Evolutionary conservation across 495 filamentous ascomycete genomes (phyloP).

Genomic region (Pyrenula aspistea): DNA sequence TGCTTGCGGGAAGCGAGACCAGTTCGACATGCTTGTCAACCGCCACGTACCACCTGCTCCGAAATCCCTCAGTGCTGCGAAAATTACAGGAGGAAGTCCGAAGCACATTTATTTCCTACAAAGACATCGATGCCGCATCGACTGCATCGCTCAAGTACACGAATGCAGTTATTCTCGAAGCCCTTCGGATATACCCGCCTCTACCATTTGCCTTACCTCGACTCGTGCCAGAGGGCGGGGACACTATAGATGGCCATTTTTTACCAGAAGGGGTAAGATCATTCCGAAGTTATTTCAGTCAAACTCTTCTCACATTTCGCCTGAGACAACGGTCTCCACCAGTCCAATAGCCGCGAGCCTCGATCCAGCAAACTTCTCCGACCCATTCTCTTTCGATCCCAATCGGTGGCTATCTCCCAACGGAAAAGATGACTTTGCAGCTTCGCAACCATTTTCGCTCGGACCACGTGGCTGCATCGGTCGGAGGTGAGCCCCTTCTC

Average conservation of each 20-base stretch:
- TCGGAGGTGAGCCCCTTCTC: slow-evolving; percentile 13
- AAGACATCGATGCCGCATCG: slow-evolving; percentile 7
- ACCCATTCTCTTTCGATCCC: slow-evolving; percentile 9
- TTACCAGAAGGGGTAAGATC: slow-evolving; percentile 12
- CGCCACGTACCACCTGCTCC: neutral
- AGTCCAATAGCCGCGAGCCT: slow-evolving; percentile 7
- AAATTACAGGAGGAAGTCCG: neutral
- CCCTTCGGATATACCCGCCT: slow-evolving; percentile 44
- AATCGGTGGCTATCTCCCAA: slow-evolving; percentile 8
- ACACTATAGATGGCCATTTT: slow-evolving; percentile 6
- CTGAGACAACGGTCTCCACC: slow-evolving; percentile 6
- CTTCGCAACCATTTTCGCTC: slow-evolving; percentile 10
- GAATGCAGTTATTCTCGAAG: slow-evolving; percentile 42
- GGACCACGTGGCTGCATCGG: slow-evolving; percentile 17
- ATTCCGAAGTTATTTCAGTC: neutral
- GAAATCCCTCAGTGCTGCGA: neutral
- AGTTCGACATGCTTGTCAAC: neutral
- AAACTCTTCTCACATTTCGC: neutral
- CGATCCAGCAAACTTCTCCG: slow-evolving; percentile 8
- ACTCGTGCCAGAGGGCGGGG: slow-evolving; percentile 20
- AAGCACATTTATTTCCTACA: neutral
- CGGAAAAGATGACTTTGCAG: slow-evolving; percentile 4
- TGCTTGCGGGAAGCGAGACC: neutral
- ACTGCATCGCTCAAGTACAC: slow-evolving; percentile 24
- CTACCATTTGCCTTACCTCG: slow-evolving; percentile 31